These are phyloP conservation scores for Silene vulgaris DNA, from an alignment of 179 eudicot species.

Conservation along the genomic window DNA sequence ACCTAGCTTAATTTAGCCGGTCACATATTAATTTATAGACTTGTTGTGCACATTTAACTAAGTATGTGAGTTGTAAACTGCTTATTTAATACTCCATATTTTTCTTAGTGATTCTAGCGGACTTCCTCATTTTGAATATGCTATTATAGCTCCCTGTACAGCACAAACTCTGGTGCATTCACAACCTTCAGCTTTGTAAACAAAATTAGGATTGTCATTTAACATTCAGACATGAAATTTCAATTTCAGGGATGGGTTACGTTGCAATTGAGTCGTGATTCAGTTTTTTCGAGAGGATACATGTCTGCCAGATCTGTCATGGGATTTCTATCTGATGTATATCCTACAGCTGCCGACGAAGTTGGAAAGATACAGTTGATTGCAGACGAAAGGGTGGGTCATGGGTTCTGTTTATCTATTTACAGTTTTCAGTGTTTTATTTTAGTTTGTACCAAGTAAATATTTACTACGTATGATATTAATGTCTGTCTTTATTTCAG, in stretches of 20 bases:
- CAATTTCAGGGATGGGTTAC: conserved; percentile 76
- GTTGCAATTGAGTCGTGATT: conserved; percentile 74
- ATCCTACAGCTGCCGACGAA: conserved; percentile 81
- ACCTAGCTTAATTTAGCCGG: not conserved
- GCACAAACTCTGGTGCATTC: not conserved
- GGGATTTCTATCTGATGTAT: conserved; percentile 79
- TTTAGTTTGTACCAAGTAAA: not conserved
- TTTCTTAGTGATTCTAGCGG: conserved; percentile 2
- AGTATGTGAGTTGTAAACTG: no score
- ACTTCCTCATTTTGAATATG: not conserved
- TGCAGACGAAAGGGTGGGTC: conserved; percentile 68
- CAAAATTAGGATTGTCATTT: not conserved
- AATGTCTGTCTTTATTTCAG: conserved; percentile 32
- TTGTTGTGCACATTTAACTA: no score
- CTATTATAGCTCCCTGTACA: not conserved
- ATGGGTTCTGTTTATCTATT: conserved; percentile 8
- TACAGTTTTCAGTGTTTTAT: not conserved
- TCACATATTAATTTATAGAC: not conserved
- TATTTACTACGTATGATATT: not conserved
- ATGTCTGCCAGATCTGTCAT: conserved; percentile 82
- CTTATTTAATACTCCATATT: not conserved
- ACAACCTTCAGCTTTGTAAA: not conserved
- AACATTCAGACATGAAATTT: conserved; percentile 16
- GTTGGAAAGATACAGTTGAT: conserved; percentile 79
- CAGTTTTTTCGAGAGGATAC: conserved; percentile 56